Percentiles rank a stretch among this genome's conserved stretches.
Conservation (phyloP, 345 rosid genomes). For the Hypericum perforatum region DNA sequence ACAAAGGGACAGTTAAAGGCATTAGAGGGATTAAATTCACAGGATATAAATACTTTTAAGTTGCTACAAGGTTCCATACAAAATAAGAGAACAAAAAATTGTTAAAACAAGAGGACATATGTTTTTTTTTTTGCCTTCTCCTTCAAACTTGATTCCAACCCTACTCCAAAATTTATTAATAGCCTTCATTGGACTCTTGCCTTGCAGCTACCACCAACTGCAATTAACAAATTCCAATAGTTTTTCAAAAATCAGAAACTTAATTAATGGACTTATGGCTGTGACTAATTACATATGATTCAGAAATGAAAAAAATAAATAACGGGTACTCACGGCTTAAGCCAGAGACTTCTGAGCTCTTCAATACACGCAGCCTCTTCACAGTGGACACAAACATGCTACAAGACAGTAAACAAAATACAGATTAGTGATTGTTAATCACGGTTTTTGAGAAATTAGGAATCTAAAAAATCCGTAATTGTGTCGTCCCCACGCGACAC, state of each 20-base stretch:
- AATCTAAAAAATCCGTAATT: background rate
- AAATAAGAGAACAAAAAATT: conserved; percentile 6
- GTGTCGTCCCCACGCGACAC: too few species aligned
- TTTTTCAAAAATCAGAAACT: background rate
- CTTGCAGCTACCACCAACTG: conserved; percentile 27
- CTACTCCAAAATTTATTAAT: conserved; percentile 5
- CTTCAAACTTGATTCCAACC: conserved; percentile 16
- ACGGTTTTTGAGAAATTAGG: too few species aligned
- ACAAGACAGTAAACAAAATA: conserved; percentile 4
- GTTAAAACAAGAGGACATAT: conserved; percentile 16
- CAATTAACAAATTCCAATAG: background rate
- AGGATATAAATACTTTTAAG: too few species aligned
- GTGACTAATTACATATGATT: too few species aligned
- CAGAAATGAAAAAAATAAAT: too few species aligned
- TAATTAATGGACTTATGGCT: too few species aligned
- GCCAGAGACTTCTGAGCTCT: conserved; percentile 20
- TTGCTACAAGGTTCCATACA: conserved; percentile 11
- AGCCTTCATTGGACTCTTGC: conserved; percentile 14
- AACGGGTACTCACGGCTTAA: conserved; percentile 13
- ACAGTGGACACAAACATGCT: conserved; percentile 41
- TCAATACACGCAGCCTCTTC: conserved; percentile 38
- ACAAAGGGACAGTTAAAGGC: too few species aligned
- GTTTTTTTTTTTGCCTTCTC: conserved; percentile 3
- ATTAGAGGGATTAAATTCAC: too few species aligned
- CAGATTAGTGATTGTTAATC: background rate